A percentile compares a stretch with the other conserved stretches of the same genome.
phyloP scores from a whole-genome alignment of 1,284 basidiomycete genomes.

The Heterobasidion parviporum region DNA sequence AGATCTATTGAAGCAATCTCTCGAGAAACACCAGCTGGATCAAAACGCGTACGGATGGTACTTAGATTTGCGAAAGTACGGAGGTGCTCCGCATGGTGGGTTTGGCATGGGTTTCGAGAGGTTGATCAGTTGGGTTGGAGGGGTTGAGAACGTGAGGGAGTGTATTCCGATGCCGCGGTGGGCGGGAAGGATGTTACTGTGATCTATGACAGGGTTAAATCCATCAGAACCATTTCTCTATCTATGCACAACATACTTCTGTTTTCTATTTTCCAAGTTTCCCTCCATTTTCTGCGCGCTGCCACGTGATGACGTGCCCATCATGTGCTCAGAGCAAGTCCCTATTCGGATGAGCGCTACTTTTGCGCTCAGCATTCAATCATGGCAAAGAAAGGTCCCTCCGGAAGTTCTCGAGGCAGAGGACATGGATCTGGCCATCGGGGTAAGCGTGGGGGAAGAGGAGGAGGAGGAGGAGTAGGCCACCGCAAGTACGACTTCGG shows the following conservation, averaged over 20 bases:
- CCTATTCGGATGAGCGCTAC: no score
- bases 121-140: constrained; percentile 76
- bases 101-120: constrained; percentile 93
- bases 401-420: not conserved
- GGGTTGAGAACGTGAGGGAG: constrained; percentile 81
- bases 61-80: constrained; percentile 69
- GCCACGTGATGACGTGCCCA: not conserved
- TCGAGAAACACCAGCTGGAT: constrained; percentile 43
- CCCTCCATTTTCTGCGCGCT: not conserved
- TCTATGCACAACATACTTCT: not conserved
- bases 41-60: constrained; percentile 76
- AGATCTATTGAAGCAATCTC: constrained; percentile 42
- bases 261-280: not conserved
- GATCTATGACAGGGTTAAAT: constrained; percentile 17
- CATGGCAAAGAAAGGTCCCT: not conserved
- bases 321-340: not conserved
- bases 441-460: not conserved
- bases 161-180: constrained; percentile 87
- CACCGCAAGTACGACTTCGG: not conserved
- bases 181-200: constrained; percentile 68
- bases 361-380: not conserved
- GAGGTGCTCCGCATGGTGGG: constrained; percentile 85
- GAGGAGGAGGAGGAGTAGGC: not conserved
- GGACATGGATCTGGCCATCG: not conserved
- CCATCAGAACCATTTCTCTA: not conserved